A percentile compares a stretch with the other conserved stretches of the same genome.
Conservation (phyloP, 2,329 filamentous ascomycete species). For the Fusarium xyrophilum region DNA sequence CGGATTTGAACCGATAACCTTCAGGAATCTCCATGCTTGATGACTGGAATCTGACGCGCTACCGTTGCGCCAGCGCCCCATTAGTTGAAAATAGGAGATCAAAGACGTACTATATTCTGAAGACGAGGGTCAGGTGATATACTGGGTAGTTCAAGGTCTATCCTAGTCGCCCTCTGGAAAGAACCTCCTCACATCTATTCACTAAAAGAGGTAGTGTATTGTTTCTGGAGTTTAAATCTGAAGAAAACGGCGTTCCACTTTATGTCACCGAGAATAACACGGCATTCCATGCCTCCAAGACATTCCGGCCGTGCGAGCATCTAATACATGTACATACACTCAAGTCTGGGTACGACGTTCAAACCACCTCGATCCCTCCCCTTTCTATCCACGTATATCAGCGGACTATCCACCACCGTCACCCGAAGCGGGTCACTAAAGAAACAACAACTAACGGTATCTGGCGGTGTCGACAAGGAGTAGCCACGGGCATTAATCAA, state of each 20-base stretch:
- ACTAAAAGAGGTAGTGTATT: not conserved
- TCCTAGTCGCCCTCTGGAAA: not conserved
- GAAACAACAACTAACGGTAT: slow-evolving; percentile 28
- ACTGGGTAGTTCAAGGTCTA: too few relatives aligned
- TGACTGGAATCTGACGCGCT: slow-evolving; percentile 20
- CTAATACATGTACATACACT: slow-evolving; percentile 42
- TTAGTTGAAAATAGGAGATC: not conserved
- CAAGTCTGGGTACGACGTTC: slow-evolving; percentile 20
- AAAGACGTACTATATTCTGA: not conserved
- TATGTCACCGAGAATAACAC: not conserved
- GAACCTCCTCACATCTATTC: not conserved
- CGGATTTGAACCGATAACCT: slow-evolving; percentile 3
- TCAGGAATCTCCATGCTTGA: not conserved
- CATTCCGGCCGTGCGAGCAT: slow-evolving; percentile 25
- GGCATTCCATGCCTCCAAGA: slow-evolving; percentile 20
- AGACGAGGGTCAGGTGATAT: accelerated
- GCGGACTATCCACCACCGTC: slow-evolving; percentile 22
- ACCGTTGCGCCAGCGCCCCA: slow-evolving; percentile 21
- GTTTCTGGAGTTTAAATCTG: not conserved
- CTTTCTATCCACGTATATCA: slow-evolving; percentile 29
- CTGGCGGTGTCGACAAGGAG: slow-evolving; percentile 7
- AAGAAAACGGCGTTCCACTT: not conserved
- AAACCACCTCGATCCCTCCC: slow-evolving; percentile 2
- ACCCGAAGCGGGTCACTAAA: slow-evolving; percentile 28
- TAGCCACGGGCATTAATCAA: slow-evolving; percentile 14